Percentiles rank a stretch among this genome's conserved stretches.
Conservation (phyloP, 2,329 filamentous ascomycete genomes). For the Herpotrichia juniperi region DNA sequence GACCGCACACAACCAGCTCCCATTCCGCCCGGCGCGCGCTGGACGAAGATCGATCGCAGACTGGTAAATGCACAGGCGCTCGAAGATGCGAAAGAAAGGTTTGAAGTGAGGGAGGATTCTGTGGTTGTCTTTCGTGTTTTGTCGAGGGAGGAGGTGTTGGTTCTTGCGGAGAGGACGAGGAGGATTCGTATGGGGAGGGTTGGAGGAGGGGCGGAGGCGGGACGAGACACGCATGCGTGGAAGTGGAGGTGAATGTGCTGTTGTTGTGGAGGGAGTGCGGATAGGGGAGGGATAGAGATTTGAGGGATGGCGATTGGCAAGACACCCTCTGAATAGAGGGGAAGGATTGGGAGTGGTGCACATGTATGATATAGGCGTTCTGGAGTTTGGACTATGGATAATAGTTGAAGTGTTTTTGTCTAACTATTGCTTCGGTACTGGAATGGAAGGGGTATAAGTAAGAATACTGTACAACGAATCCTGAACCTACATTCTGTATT, state of each 20-base stretch:
- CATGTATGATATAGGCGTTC: too few species aligned
- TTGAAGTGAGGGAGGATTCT: slow-evolving; percentile 19
- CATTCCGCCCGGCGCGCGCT: slow-evolving; percentile 10
- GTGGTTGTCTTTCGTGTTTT: slow-evolving; percentile 23
- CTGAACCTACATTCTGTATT: too few species aligned
- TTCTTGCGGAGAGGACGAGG: slow-evolving; percentile 24
- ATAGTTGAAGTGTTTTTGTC: too few species aligned
- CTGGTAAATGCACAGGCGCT: slow-evolving; percentile 25
- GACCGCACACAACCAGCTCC: not conserved
- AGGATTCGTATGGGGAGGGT: slow-evolving; percentile 8
- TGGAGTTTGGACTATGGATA: too few species aligned
- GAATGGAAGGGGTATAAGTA: too few species aligned
- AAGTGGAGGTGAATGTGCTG: not conserved
- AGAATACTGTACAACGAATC: too few species aligned
- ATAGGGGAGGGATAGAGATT: too few species aligned
- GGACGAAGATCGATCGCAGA: slow-evolving; percentile 25
- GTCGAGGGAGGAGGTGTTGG: slow-evolving; percentile 17
- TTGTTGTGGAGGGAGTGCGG: too few species aligned
- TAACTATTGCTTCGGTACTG: too few species aligned
- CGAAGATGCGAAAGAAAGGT: slow-evolving; percentile 17
- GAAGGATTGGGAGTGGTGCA: too few species aligned
- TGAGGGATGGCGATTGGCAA: too few species aligned
- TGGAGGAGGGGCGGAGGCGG: not conserved
- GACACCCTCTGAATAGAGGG: too few species aligned
- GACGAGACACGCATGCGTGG: not conserved